A percentile compares a stretch with the other conserved stretches of the same genome.
phyloP scores from a whole-genome alignment of 1,284 basidiomycete genomes.

The Butyriboletus appendiculatus region DNA sequence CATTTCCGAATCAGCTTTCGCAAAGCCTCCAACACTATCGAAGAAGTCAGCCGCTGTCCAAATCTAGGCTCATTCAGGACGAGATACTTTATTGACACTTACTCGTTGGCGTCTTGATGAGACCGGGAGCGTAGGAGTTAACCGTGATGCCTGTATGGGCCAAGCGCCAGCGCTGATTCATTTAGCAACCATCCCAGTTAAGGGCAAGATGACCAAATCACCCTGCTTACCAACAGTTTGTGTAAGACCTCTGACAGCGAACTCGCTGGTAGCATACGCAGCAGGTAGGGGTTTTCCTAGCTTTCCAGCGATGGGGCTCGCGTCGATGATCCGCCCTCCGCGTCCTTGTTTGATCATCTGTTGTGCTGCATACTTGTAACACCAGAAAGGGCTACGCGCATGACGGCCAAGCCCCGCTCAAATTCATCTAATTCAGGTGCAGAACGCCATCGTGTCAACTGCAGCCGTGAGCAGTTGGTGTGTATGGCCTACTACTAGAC shows the following conservation, averaged over 20 bases:
- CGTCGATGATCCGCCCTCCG: constrained; percentile 39
- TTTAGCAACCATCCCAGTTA: neutral
- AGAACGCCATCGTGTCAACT: neutral
- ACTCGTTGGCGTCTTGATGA: constrained; percentile 2
- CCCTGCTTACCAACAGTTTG: neutral
- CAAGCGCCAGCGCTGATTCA: constrained; percentile 4
- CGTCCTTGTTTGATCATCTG: constrained; percentile 38
- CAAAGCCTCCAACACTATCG: neutral
- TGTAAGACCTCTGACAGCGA: constrained; percentile 5
- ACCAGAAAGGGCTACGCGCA: constrained; percentile 30
- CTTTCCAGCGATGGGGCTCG: constrained; percentile 26
- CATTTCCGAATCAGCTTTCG: neutral
- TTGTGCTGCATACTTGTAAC: constrained; percentile 36
- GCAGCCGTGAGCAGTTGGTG: no score
- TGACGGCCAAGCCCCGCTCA: constrained; percentile 29
- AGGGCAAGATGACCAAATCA: neutral
- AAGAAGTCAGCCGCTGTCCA: neutral
- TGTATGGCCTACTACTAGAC: constrained; percentile 1
- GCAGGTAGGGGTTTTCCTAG: neutral
- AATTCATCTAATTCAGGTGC: constrained; percentile 23
- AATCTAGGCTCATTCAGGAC: neutral
- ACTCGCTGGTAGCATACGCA: constrained; percentile 15
- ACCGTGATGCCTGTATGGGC: neutral
- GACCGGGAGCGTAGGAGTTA: no score
- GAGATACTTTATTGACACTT: neutral